Evolutionary conservation across 208 protist genomes (phyloP), one percentile per base, ranked within the genome.

Genomic region (Tritrichomonas musculus): DNA sequence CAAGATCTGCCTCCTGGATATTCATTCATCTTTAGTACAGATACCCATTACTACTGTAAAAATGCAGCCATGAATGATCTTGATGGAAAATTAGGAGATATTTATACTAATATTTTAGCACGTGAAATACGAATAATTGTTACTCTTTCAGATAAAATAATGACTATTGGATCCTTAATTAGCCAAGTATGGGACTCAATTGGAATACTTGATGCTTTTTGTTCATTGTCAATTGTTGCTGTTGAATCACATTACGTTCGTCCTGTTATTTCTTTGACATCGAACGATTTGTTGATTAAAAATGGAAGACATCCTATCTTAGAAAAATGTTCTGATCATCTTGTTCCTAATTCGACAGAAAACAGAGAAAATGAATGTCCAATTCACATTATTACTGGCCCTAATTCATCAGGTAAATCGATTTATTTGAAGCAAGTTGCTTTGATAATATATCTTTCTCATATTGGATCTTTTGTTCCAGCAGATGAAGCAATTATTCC

Each of bases 381-480:
- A 57, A 88, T 88, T 20, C 44, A 53, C 50, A 64, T 92, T 9
- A 44, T 92, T 30, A 92, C 88, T 50, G 88, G 88, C 33, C 49
- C 88, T 36, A 92, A 92, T 92, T 36, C 27, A 47, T 49, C n/a
- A 20, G 88, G 88, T 4, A 92, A 92, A 50, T 92, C 88, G 36
- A 33, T 92, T 53, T 64, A 49, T 49, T 33, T 92, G 8, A 92
- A 92, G 27, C 88, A 92, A 69, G 50, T 64, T 36, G 88, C 41
- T 33, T 36, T 92, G 4, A 92, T 92, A 50, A 8, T 69, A n/a
- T 92, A n/a, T 36, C 9, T 92, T 3, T 50, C 88, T 49, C 25
- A 49, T 72, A 66, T 92, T 92, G 88, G 88, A 20, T 64, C 50
- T 27, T 92, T 92, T 66, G 88, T 92, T 47, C 88, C 88, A 22